Percentiles rank a stretch among this genome's conserved stretches.
Evolutionary conservation across 257 asterid species (phyloP).

Genomic region (Cynanchum wilfordii): DNA sequence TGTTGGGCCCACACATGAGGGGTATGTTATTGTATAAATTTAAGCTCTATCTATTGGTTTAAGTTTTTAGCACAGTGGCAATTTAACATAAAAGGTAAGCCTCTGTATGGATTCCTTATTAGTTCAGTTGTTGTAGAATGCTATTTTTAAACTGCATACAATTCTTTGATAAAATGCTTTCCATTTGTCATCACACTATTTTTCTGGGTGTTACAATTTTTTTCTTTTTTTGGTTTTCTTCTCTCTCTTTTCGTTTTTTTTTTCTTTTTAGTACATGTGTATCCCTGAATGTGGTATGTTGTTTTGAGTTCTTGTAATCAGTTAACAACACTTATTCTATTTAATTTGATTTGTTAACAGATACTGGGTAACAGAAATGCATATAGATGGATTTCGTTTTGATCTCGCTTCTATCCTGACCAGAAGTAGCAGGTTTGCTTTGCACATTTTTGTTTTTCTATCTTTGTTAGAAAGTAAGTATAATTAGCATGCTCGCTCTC

Average conservation of each 20-base stretch:
- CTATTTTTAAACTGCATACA: not conserved
- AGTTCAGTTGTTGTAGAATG: not conserved
- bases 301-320: not conserved
- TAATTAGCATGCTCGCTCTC: constrained; percentile 13
- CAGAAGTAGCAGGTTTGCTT: constrained; percentile 80
- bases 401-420: constrained; percentile 98
- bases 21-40: too few relatives aligned
- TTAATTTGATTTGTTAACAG: constrained; percentile 44
- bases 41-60: too few relatives aligned
- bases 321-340: not conserved
- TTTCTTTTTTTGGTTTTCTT: too few relatives aligned
- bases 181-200: too few relatives aligned
- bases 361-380: constrained; percentile 97
- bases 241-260: not conserved
- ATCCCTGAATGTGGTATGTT: too few relatives aligned
- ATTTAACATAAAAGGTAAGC: too few relatives aligned
- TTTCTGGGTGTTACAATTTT: too few relatives aligned
- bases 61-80: too few relatives aligned
- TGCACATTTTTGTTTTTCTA: constrained; percentile 10
- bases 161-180: not conserved
- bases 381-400: constrained; percentile 94
- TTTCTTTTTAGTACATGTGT: not conserved
- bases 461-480: constrained; percentile 6
- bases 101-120: too few relatives aligned
- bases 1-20: too few relatives aligned